phyloP scores from a whole-genome alignment of 1,139 yeast species.

The Candida sanyaensis region DNA sequence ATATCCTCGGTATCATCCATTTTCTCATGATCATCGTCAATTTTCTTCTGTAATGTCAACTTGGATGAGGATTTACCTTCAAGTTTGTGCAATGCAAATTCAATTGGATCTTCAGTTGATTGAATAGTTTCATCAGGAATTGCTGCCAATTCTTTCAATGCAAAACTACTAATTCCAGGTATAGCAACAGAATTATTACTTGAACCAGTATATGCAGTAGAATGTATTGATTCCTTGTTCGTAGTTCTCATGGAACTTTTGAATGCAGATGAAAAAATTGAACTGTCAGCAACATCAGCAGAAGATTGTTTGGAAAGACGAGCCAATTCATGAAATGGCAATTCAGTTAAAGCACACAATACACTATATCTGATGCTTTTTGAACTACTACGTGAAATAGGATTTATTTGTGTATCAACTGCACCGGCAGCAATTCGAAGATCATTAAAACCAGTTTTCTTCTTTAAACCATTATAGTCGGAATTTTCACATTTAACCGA shows the following conservation, averaged over 20 bases:
- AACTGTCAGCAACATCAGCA: conserved; percentile 34
- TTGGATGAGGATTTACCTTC: conserved; percentile 58
- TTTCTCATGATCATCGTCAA: conserved; percentile 15
- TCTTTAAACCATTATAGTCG: conserved; percentile 25
- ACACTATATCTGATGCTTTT: conserved; percentile 41
- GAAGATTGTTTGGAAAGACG: conserved; percentile 10
- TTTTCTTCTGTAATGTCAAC: conserved; percentile 10
- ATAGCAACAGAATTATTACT: conserved; percentile 44
- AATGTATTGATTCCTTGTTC: conserved; percentile 14
- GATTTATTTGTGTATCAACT: neutral
- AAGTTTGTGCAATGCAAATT: conserved; percentile 69
- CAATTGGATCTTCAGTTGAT: conserved; percentile 63
- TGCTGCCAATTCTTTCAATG: conserved; percentile 71
- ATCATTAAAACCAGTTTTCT: conserved; percentile 40
- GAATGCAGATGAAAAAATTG: conserved; percentile 37
- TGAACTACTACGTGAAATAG: conserved; percentile 7
- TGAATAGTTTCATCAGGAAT: conserved; percentile 75
- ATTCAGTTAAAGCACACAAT: conserved; percentile 42
- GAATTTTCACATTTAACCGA: conserved; percentile 11
- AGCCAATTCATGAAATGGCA: conserved; percentile 35
- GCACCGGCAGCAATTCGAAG: conserved; percentile 24
- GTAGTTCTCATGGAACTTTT: conserved; percentile 22
- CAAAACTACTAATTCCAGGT: conserved; percentile 65
- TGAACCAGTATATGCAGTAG: conserved; percentile 12
- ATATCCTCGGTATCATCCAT: conserved; percentile 36